These are phyloP conservation scores for Alopecurus myosuroides DNA, from an alignment of 176 grass and related monocot species.

Conservation along the genomic window DNA sequence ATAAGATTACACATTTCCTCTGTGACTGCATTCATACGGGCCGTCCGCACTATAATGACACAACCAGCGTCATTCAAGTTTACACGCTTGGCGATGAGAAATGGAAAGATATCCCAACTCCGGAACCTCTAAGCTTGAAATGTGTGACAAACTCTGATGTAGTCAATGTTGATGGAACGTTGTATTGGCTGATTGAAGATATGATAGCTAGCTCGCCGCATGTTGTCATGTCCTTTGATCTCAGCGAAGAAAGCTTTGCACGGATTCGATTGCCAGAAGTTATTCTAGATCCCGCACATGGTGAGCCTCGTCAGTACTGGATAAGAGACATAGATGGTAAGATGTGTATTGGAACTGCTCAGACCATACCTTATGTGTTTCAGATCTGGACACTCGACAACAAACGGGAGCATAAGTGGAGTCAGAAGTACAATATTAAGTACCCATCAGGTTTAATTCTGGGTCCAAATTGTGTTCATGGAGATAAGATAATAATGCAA, in stretches of 20 bases:
- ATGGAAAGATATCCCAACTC: conserved; percentile 24
- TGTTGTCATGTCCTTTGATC: conserved; percentile 31
- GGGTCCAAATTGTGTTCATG: background rate
- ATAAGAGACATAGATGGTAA: conserved; percentile 15
- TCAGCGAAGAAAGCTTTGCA: conserved; percentile 32
- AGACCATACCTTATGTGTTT: background rate
- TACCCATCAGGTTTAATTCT: background rate
- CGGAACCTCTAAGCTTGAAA: background rate
- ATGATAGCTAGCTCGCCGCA: background rate
- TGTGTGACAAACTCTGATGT: background rate
- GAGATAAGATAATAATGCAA: background rate
- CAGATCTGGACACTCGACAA: conserved; percentile 22
- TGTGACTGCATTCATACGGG: background rate
- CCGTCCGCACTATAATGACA: background rate
- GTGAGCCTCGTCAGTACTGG: background rate
- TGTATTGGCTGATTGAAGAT: conserved; percentile 32
- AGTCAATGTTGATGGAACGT: conserved; percentile 21
- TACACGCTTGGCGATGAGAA: conserved; percentile 31
- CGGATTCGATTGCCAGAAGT: background rate
- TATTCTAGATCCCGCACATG: background rate
- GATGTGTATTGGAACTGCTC: conserved; percentile 1
- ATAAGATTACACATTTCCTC: conserved; percentile 30
- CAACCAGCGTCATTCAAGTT: conserved; percentile 7
- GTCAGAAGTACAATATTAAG: background rate
- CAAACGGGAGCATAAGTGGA: background rate